A percentile compares a stretch with the other conserved stretches of the same genome.
Conservation (phyloP, 2,329 filamentous ascomycete genomes). For the Calonectria leucothoes region DNA sequence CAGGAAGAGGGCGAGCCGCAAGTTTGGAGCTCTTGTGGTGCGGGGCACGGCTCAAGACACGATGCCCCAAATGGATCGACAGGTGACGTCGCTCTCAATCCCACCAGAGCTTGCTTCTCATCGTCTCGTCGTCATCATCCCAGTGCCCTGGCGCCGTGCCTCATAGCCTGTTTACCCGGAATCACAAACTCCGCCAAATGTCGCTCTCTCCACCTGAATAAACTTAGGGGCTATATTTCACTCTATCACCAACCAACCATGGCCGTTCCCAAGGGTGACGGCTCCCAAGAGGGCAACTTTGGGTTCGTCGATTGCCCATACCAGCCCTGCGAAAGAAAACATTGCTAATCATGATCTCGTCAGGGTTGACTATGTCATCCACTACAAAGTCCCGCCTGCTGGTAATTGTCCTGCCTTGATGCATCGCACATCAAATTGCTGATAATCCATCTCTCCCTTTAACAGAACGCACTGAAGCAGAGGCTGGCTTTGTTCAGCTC, state of each 20-base stretch:
- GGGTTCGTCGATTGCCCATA: slow-evolving; percentile 46
- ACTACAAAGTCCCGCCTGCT: slow-evolving; percentile 77
- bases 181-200: not conserved
- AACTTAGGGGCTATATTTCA: not conserved
- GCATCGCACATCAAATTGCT: not conserved
- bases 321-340: not conserved
- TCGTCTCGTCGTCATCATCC: slow-evolving; percentile 11
- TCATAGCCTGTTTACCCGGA: slow-evolving; percentile 27
- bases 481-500: slow-evolving; percentile 81
- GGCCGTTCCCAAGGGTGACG: slow-evolving; percentile 46
- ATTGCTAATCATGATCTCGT: slow-evolving; percentile 17
- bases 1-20: not conserved
- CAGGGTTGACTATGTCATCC: slow-evolving; percentile 89
- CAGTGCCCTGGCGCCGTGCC: slow-evolving; percentile 27
- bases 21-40: slow-evolving; percentile 11
- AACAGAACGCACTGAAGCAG: slow-evolving; percentile 75
- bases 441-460: slow-evolving; percentile 21
- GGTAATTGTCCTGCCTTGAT: slow-evolving; percentile 57
- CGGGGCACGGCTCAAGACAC: slow-evolving; percentile 13
- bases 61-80: slow-evolving; percentile 23
- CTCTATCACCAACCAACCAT: slow-evolving; percentile 36
- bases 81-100: slow-evolving; percentile 36
- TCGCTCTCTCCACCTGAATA: not conserved
- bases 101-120: slow-evolving; percentile 40
- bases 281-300: slow-evolving; percentile 51